Evolutionary conservation across 2,329 filamentous ascomycete species (phyloP), one percentile per base, ranked within the genome.

Genomic region (Seiridium cupressi): DNA sequence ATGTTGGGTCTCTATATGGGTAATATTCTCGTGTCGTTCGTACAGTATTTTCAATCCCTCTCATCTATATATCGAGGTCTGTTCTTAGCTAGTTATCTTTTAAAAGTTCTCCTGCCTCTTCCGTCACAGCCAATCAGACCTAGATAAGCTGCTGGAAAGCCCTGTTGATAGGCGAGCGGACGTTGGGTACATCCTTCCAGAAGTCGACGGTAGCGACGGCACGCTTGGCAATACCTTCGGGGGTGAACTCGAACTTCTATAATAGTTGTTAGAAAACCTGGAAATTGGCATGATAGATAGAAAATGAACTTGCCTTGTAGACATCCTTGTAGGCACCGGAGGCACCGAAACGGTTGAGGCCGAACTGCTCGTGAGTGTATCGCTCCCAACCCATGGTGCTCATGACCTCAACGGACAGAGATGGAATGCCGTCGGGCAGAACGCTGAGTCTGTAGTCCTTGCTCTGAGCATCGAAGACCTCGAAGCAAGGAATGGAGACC

Each of bases 331-430:
- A 98, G 68, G 94, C 90, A 72, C 94, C 95, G 60, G 92, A 96
- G 68, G 94, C 94, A 88, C 95, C 95, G 79, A 99, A 99, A 76
- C 95, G 88, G 90, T 99, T 99, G 68, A 99, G 88, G 76, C 95
- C 95, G 73, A 99, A 99, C 84, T 99, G 95, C 88, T 99, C 95
- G 81, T 99, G 94, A 62, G 93, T 91, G 83, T 98, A 99, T 79
- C 94, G 91, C 87, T 98, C 93, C 95, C 95, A 99, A 70, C 95
- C 95, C 80, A 97, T 89, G 69, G 95, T 99, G 79, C 86, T 90
- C 91, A 97, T 96, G 77, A 93, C 93, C 85, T 99, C 95, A 69
- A 99, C 91, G 60, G 91, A 96, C 78, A 99, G 79, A 64, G 93
- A 87, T 68, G 95, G 94, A 75, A 97, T 94, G 68, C 93, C 93